A percentile compares a stretch with the other conserved stretches of the same genome.
Conservation (phyloP, 768 basidiomycete species). For the Pleurotus salmoneostramineus region DNA sequence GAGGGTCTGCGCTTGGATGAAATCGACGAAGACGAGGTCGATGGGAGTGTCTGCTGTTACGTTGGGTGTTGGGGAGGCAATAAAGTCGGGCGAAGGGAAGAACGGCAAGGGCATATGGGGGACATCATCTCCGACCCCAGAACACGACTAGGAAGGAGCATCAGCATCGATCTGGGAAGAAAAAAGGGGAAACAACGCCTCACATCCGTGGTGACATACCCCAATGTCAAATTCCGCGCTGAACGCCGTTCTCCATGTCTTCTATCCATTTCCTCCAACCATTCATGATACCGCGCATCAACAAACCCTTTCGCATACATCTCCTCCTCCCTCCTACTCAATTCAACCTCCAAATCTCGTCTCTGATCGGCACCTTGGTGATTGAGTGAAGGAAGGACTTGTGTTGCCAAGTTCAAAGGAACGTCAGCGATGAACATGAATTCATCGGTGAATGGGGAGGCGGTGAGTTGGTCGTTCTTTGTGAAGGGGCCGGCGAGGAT, state of each 20-base stretch:
- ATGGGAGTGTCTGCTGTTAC: conserved; percentile 46
- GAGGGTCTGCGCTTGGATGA: conserved; percentile 53
- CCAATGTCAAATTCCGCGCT: conserved; percentile 54
- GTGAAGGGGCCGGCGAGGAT: conserved; percentile 69
- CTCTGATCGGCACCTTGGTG: conserved; percentile 31
- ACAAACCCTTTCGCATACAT: conserved; percentile 48
- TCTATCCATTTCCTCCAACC: conserved; percentile 57
- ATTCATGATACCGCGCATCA: conserved; percentile 43
- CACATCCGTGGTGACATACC: conserved; percentile 74
- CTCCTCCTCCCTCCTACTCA: conserved; percentile 31
- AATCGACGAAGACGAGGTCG: conserved; percentile 76
- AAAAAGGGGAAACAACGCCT: conserved; percentile 15
- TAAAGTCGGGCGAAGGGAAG: conserved; percentile 51
- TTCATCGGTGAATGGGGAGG: conserved; percentile 62
- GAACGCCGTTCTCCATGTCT: conserved; percentile 32
- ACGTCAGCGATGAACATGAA: conserved; percentile 64
- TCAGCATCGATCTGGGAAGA: background rate
- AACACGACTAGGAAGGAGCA: conserved; percentile 49
- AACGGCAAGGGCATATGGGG: conserved; percentile 58
- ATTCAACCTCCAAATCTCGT: conserved; percentile 21
- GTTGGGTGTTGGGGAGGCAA: conserved; percentile 50
- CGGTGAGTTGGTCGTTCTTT: conserved; percentile 77
- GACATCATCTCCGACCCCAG: conserved; percentile 73
- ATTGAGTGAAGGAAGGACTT: conserved; percentile 54
- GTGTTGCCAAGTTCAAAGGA: conserved; percentile 41